A percentile compares a stretch with the other conserved stretches of the same genome.
Conservation (phyloP, 108 stramenopile genomes). For the Nannochloropsis granulata region DNA sequence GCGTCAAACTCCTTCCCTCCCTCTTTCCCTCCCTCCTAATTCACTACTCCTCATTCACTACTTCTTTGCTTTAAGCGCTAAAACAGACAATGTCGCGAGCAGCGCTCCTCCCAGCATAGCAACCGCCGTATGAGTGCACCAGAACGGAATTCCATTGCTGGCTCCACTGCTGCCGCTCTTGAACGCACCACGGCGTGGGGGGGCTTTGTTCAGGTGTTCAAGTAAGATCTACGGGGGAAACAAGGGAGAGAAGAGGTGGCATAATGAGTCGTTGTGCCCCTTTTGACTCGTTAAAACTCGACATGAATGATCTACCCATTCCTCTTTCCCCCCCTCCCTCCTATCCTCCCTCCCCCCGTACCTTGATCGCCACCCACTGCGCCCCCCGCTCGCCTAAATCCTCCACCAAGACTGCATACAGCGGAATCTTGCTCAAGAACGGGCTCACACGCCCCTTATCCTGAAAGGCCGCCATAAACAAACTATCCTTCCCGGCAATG, state of each 20-base stretch:
- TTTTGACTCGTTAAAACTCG: no score
- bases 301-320: background rate
- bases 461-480: constrained; percentile 69
- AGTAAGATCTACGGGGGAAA: background rate
- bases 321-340: background rate
- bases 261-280: no score
- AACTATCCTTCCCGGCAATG: constrained; percentile 54
- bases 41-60: no score
- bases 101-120: background rate
- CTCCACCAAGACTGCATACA: constrained; percentile 74
- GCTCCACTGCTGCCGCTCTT: background rate
- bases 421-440: constrained; percentile 53
- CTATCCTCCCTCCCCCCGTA: background rate
- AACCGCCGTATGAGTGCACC: background rate
- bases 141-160: background rate
- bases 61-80: background rate
- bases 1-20: background rate
- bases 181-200: background rate
- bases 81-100: background rate
- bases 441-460: constrained; percentile 75
- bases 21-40: background rate
- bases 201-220: background rate
- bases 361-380: constrained; percentile 27
- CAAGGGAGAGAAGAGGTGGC: no score
- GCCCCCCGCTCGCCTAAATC: constrained; percentile 87